These are phyloP conservation scores for Castanea sativa DNA, from an alignment of 306 rosid species.

Conservation along the genomic window DNA sequence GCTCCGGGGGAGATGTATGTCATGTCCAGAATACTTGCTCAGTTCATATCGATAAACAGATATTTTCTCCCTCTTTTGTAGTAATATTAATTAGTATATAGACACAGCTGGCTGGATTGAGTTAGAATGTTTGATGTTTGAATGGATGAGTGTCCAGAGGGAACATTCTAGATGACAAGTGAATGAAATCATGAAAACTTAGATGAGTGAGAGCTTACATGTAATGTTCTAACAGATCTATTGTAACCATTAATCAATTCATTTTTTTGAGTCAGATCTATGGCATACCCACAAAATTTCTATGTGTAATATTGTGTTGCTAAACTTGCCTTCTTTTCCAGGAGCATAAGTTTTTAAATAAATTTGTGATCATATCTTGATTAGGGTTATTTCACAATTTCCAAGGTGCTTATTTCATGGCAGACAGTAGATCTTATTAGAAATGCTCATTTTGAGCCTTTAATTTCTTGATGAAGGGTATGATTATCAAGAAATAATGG, in stretches of 20 bases:
- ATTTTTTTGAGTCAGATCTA: neutral
- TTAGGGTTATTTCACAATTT: neutral
- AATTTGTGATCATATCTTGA: neutral
- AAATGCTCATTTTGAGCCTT: neutral
- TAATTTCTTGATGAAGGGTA: too few species aligned
- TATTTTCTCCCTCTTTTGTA: slow-evolving; percentile 15
- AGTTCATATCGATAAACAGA: slow-evolving; percentile 63
- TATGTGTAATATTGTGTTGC: neutral
- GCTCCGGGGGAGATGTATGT: slow-evolving; percentile 57
- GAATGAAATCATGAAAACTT: neutral
- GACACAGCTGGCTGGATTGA: slow-evolving; percentile 3
- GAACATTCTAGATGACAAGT: neutral
- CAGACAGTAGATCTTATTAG: neutral
- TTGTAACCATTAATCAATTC: neutral
- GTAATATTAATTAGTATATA: slow-evolving; percentile 9
- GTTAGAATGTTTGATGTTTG: neutral
- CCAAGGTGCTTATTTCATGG: neutral
- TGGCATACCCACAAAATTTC: neutral
- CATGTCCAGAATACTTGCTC: slow-evolving; percentile 67
- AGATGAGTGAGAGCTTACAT: neutral
- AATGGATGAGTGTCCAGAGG: neutral
- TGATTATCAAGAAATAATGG: too few species aligned
- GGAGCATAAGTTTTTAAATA: neutral
- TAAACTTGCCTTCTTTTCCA: neutral
- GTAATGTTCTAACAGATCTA: neutral